Base-by-base conservation (phyloP, 129 eudicot species). In the Chrysanthemum seticuspe region DNA sequence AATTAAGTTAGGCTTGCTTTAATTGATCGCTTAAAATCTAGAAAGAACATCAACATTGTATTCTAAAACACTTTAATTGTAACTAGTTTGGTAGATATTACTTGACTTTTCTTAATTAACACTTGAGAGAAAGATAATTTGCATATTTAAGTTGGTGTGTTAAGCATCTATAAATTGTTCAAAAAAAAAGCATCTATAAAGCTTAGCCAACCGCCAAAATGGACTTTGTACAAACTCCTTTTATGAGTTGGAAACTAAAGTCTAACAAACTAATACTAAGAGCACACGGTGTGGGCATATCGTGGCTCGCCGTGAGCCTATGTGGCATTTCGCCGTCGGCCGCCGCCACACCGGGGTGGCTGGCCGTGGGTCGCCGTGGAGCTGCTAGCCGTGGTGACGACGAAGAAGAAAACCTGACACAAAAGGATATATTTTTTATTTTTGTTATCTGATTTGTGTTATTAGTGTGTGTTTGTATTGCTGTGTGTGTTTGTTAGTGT, bases 161-260 rank as follows among this genome's bases (percentile, higher is more conserved):
- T 63, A 18, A 50, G 29, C 60, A 51, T 18, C 19, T 52, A 23
- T 23, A 74, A 76, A 19, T 19, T 19, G 21, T 19, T 19, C 21
- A 19, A 19, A 19, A 19, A 19, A 19, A 19, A 18, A 50, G 29
- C 60, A 51, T 18, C 19, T 52, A 23, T 23, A 74, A 76, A 19
- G 73, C 16, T 54, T 65, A 54, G n/a, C 27, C 55, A 75, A 40
- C 73, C 55, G 57, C 73, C 79, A 62, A 40, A 69, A 60, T 29
- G 8, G 16, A 76, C 60, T 13, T 76, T 52, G 40, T 18, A 74
- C 51, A 45, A 23, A 16, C 57, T 44, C 36, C 65, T 70, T 19
- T 8, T 18, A 51, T 74, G 64, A 63, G 78, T 63, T 74, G 68
- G 36, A 48, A 68, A 76, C 9, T 67, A 58, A 57, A n/a, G 29